phyloP scores from a whole-genome alignment of 345 rosid genomes.

The Nasturtium officinale region DNA sequence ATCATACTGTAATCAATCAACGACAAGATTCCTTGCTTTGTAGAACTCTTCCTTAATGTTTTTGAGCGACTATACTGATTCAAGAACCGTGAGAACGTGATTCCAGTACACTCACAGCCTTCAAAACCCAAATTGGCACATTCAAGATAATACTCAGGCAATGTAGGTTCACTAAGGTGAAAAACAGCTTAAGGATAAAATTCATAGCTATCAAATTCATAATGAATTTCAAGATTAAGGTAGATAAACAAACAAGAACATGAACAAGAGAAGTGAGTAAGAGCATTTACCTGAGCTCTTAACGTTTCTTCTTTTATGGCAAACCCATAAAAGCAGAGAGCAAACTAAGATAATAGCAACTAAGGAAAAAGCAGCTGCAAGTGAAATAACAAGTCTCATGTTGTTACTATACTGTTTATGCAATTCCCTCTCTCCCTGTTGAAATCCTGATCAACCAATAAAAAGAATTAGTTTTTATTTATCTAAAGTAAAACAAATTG shows the following conservation, averaged over 20 bases:
- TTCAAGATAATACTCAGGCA: slow-evolving; percentile 8
- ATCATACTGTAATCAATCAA: slow-evolving; percentile 63
- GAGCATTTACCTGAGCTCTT: slow-evolving; percentile 57
- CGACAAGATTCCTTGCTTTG: slow-evolving; percentile 48
- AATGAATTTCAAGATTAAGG: not conserved
- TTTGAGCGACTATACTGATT: slow-evolving; percentile 51
- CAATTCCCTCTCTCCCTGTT: slow-evolving; percentile 44
- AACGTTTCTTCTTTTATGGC: slow-evolving; percentile 46
- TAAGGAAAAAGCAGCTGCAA: slow-evolving; percentile 61
- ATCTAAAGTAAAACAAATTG: not conserved
- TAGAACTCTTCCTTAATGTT: slow-evolving; percentile 47
- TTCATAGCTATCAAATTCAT: slow-evolving; percentile 13
- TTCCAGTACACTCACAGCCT: slow-evolving; percentile 63
- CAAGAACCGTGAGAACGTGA: slow-evolving; percentile 44
- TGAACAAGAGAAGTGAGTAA: not conserved
- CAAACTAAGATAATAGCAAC: slow-evolving; percentile 49
- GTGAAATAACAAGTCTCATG: slow-evolving; percentile 51
- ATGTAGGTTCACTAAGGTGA: not conserved
- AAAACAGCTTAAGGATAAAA: not conserved
- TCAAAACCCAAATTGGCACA: slow-evolving; percentile 35
- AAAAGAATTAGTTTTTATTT: slow-evolving; percentile 11
- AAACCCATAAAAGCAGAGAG: slow-evolving; percentile 58
- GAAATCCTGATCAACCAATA: slow-evolving; percentile 50
- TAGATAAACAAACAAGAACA: slow-evolving; percentile 20
- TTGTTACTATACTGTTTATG: slow-evolving; percentile 48